Percentiles rank a stretch among this genome's conserved stretches.
Evolutionary conservation across 768 basidiomycete species (phyloP).

Genomic region (Aureoboletus auriporus): DNA sequence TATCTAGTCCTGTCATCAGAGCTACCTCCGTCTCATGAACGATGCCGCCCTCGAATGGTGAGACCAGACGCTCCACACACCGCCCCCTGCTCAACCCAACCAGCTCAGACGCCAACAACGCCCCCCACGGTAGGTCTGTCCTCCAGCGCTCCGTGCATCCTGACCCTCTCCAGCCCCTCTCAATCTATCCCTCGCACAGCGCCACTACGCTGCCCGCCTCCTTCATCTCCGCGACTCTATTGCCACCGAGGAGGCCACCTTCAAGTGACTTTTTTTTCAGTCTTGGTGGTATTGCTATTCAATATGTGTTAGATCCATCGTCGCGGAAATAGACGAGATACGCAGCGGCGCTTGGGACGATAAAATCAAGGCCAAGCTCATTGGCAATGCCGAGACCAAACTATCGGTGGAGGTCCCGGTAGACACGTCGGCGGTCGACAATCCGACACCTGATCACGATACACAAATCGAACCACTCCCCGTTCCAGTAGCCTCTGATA

Average conservation of each 20-base stretch:
- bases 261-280: conserved; percentile 52
- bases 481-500: background rate
- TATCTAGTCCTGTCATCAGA: conserved; percentile 59
- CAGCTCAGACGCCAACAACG: conserved; percentile 48
- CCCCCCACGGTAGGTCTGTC: conserved; percentile 44
- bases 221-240: conserved; percentile 72
- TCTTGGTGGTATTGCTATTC: background rate
- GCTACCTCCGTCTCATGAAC: conserved; percentile 66
- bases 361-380: conserved; percentile 38
- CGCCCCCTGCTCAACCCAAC: conserved; percentile 6
- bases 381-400: conserved; percentile 2
- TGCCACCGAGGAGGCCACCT: conserved; percentile 65
- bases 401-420: background rate
- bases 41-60: conserved; percentile 65
- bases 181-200: conserved; percentile 71
- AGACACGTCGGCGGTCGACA: too few species aligned
- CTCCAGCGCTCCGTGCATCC: background rate
- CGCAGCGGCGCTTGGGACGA: conserved; percentile 64
- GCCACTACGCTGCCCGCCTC: conserved; percentile 65
- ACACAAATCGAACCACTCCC: too few species aligned
- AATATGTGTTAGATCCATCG: conserved; percentile 44
- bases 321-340: conserved; percentile 75
- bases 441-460: too few species aligned
- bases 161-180: conserved; percentile 45
- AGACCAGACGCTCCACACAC: conserved; percentile 19